Base-by-base conservation (phyloP, 306 rosid species). In the Citrullus colocynthis region DNA sequence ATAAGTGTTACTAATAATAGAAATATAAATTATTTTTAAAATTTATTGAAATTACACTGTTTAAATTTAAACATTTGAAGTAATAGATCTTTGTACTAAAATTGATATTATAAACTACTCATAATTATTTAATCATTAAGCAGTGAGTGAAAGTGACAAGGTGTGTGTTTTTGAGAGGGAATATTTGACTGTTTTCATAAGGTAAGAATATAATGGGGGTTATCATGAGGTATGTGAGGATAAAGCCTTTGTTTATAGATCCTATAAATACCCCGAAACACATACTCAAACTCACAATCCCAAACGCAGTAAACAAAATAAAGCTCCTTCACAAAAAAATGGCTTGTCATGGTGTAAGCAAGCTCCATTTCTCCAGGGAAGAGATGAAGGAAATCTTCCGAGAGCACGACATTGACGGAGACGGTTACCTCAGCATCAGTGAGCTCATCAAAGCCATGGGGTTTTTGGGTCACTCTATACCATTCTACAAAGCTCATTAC, bases 381-480 rank as follows among this genome's bases (percentile, higher is more conserved):
- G 48, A 64, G 24, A 64, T 64, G 48, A 64, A 64, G 45, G 71
- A 64, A 1, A 64, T 64, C 71, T 64, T 64, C 15, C 44, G 71
- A 8, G 71, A 64, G 76, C 76, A 71, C 41, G 76, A 71, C 76
- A 1, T 71, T 21, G 76, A 71, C 18, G 76, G 76, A 6, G 76
- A 71, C 49, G 76, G 76, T 12, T 39, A 3, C 8, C 58, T 71
- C 39, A 24, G 59, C 76, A 45, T 42, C 48, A 14, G 13, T 2
- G 76, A 71, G 42, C 21, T 71, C 42, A 48, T 36, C 6, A 14
- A 48, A 8, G 76, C 58, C 41, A 21, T 71, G 9, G 4, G 58
- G 1, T 71, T 71, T 41, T 7, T 71, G 0, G 76, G 76, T 18
- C 30, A 28, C 4, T 5, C 30, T 28, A 56, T 71, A 8, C 76